phyloP scores from a whole-genome alignment of 306 rosid genomes.

The Mimosa bimucronata region DNA sequence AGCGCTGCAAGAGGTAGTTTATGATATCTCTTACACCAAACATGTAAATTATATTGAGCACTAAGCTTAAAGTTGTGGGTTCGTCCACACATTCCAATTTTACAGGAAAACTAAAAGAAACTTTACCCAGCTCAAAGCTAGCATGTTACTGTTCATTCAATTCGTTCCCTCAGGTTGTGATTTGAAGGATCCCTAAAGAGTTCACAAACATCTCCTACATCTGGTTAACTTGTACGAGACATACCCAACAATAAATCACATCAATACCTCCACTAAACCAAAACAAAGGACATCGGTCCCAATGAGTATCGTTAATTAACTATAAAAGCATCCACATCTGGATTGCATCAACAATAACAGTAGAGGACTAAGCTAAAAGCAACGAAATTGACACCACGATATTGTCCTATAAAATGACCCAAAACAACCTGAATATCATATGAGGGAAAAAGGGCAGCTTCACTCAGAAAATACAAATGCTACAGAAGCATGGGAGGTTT shows the following conservation, averaged over 20 bases:
- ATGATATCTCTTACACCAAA: not conserved
- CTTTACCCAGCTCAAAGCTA: conserved; percentile 8
- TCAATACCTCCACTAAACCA: not conserved
- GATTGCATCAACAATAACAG: not conserved
- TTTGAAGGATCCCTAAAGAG: not conserved
- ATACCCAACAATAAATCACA: conserved; percentile 9
- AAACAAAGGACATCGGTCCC: not conserved
- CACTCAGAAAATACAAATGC: conserved; percentile 1
- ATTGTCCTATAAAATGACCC: not conserved
- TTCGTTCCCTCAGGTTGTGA: not conserved
- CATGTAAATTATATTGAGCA: conserved; percentile 23
- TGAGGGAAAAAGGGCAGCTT: conserved; percentile 1
- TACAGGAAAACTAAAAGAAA: conserved; percentile 16
- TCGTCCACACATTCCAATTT: conserved; percentile 20
- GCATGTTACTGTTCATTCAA: not conserved
- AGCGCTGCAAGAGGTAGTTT: too few species aligned
- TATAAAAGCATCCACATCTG: not conserved
- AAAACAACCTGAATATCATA: not conserved
- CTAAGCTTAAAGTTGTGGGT: conserved; percentile 33
- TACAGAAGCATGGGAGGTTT: not conserved
- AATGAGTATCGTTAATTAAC: not conserved
- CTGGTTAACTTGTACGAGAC: conserved; percentile 3
- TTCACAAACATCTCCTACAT: not conserved
- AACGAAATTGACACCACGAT: not conserved
- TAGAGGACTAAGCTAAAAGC: not conserved